phyloP scores from a whole-genome alignment of 495 filamentous ascomycete species.

The Neurospora sublineolata region DNA sequence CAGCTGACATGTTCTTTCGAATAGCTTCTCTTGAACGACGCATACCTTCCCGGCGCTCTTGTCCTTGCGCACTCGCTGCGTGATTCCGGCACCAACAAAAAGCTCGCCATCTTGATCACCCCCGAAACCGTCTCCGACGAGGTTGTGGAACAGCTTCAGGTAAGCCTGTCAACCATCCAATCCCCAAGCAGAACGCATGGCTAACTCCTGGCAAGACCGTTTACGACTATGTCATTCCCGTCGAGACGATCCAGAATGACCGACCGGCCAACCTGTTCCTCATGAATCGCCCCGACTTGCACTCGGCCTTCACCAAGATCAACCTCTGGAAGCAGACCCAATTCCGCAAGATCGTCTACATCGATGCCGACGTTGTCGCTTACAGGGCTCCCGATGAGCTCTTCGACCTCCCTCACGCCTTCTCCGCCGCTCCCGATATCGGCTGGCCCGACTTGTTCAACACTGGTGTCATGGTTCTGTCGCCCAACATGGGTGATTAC shows the following conservation, averaged over 20 bases:
- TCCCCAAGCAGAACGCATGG: not conserved
- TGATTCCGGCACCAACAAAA: conserved; percentile 80
- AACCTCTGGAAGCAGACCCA: conserved; percentile 85
- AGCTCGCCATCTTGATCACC: conserved; percentile 74
- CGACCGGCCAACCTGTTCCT: conserved; percentile 74
- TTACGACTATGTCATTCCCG: conserved; percentile 83
- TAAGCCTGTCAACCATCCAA: conserved; percentile 9
- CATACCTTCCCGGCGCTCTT: conserved; percentile 84
- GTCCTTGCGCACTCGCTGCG: conserved; percentile 90
- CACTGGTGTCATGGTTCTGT: conserved; percentile 84
- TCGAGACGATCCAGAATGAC: conserved; percentile 62
- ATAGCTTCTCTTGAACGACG: conserved; percentile 81
- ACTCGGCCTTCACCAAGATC: conserved; percentile 92
- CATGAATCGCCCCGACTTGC: conserved; percentile 83
- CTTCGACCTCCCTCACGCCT: conserved; percentile 60
- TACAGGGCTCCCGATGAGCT: conserved; percentile 86
- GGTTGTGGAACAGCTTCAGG: conserved; percentile 70
- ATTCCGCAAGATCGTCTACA: conserved; percentile 80
- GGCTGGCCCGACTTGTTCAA: conserved; percentile 99
- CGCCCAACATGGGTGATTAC: conserved; percentile 79
- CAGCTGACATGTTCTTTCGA: conserved; percentile 16
- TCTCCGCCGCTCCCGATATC: conserved; percentile 88
- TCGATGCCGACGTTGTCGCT: conserved; percentile 84
- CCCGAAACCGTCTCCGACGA: conserved; percentile 58
- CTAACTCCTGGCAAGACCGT: conserved; percentile 37